Percentiles rank a stretch among this genome's conserved stretches.
Evolutionary conservation across 441 rosid genomes (phyloP).

Genomic region (Eruca vesicaria): DNA sequence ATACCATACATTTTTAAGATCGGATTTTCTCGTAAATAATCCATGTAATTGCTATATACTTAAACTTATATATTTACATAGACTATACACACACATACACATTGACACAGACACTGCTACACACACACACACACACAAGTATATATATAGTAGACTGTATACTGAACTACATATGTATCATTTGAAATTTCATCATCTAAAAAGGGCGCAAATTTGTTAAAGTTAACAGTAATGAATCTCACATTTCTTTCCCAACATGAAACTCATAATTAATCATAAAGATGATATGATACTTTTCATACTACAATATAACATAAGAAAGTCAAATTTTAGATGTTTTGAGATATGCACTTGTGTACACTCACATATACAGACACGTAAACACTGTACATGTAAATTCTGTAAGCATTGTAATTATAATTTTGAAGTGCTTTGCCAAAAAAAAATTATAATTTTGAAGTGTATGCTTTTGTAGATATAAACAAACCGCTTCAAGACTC

Average conservation of each 20-base stretch:
- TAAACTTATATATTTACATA: neutral
- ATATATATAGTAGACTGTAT: neutral
- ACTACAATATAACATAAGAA: neutral
- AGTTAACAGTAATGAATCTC: neutral
- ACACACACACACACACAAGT: neutral
- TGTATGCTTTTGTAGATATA: slow-evolving; percentile 2
- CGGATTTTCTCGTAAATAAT: neutral
- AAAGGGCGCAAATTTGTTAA: neutral
- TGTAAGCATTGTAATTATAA: neutral
- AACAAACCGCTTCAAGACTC: slow-evolving; percentile 50
- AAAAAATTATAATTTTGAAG: slow-evolving; percentile 10
- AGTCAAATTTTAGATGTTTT: neutral
- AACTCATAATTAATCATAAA: neutral
- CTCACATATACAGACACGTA: neutral
- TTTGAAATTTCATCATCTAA: neutral
- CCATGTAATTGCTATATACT: neutral
- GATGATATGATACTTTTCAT: neutral
- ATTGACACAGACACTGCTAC: neutral
- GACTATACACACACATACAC: neutral
- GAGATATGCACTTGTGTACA: neutral
- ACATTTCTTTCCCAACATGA: neutral
- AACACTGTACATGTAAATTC: neutral
- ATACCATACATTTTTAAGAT: neutral
- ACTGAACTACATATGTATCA: neutral
- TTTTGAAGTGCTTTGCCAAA: slow-evolving; percentile 31